These are phyloP conservation scores for Biscogniauxia marginata DNA, from an alignment of 2,329 filamentous ascomycete genomes.

Conservation along the genomic window DNA sequence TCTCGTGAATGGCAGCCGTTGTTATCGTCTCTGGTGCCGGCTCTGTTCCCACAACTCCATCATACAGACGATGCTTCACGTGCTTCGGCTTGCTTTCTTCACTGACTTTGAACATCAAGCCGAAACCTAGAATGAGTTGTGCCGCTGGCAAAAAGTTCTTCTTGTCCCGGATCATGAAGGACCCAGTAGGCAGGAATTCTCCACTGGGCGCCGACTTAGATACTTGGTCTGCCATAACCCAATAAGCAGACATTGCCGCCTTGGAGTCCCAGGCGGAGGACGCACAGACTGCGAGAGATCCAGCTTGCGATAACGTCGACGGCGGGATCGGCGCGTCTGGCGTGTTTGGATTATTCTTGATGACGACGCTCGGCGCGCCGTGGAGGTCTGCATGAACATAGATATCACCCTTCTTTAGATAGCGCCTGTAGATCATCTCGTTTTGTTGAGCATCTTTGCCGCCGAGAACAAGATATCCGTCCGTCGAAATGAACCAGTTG, in stretches of 20 bases:
- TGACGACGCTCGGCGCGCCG: conserved; percentile 79
- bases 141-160: conserved; percentile 91
- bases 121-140: conserved; percentile 84
- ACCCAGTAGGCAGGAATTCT: conserved; percentile 75
- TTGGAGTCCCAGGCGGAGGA: conserved; percentile 96
- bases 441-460: conserved; percentile 87
- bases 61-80: conserved; percentile 63
- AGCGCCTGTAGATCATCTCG: conserved; percentile 84
- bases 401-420: conserved; percentile 84
- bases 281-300: conserved; percentile 77
- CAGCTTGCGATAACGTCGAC: conserved; percentile 86
- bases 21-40: conserved; percentile 10
- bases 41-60: conserved; percentile 16
- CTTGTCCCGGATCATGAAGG: conserved; percentile 78
- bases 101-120: conserved; percentile 82
- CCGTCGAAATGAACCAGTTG: conserved; percentile 89
- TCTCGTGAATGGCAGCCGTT: not conserved
- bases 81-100: conserved; percentile 83
- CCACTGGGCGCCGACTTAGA: conserved; percentile 79
- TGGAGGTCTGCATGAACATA: conserved; percentile 90
- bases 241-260: conserved; percentile 93
- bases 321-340: conserved; percentile 87
- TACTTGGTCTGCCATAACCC: conserved; percentile 88
- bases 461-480: conserved; percentile 88
- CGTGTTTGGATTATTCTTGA: conserved; percentile 80